phyloP scores from a whole-genome alignment of 371 early-diverging fungal genomes.

The Caulochytrium protostelioides region DNA sequence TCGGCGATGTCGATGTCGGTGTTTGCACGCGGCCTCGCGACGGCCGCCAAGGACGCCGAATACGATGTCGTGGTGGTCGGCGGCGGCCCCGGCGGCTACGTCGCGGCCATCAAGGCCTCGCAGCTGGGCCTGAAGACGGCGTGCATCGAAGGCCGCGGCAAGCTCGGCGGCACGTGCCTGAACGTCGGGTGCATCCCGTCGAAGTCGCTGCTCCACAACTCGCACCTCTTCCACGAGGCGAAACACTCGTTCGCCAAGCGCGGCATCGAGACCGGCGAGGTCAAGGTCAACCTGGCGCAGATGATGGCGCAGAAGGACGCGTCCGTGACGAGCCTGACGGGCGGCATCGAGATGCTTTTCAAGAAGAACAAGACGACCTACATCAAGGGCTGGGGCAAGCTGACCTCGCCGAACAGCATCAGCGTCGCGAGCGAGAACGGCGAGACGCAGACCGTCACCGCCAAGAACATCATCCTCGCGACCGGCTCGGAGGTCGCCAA shows the following conservation, averaged over 20 bases:
- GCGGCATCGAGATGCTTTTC: constrained; percentile 83
- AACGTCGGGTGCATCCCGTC: constrained; percentile 98
- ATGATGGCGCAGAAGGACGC: constrained; percentile 84
- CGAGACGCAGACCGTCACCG: constrained; percentile 34
- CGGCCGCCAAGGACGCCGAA: too few species aligned
- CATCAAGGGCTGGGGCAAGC: constrained; percentile 74
- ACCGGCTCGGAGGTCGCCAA: constrained; percentile 87
- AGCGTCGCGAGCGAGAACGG: constrained; percentile 65
- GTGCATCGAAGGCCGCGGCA: constrained; percentile 87
- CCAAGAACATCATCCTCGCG: constrained; percentile 92
- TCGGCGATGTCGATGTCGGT: too few species aligned
- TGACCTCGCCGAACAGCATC: constrained; percentile 54
- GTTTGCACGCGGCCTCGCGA: too few species aligned
- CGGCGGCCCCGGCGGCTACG: constrained; percentile 96
- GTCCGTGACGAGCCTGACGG: constrained; percentile 68
- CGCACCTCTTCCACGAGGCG: constrained; percentile 85
- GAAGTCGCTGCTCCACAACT: constrained; percentile 93
- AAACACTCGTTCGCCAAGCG: constrained; percentile 74
- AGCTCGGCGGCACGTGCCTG: constrained; percentile 92
- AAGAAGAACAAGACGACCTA: constrained; percentile 92
- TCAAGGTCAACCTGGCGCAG: constrained; percentile 58
- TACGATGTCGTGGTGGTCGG: constrained; percentile 15
- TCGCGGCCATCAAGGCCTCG: constrained; percentile 95
- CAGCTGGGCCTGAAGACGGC: constrained; percentile 92
- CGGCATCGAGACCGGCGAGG: constrained; percentile 72